Base-by-base conservation (phyloP, 192 early-diverging fungal genomes). In the Gigaspora rosea region DNA sequence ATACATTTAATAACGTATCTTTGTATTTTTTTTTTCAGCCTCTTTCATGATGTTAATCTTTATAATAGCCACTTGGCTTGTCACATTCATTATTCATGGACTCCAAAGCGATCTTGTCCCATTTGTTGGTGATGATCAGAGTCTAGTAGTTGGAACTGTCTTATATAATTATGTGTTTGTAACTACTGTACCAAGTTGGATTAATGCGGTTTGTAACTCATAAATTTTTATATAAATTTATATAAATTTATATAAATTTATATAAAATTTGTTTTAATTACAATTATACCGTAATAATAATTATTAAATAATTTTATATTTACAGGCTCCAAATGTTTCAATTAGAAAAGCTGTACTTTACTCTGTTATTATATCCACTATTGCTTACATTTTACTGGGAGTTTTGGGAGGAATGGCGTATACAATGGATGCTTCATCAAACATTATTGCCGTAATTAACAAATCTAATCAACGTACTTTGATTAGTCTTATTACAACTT, bases 101-200 rank as follows among this genome's bases (percentile, higher is more conserved):
- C 61, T 91, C 5, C 72, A 86, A 9, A 8, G 74, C 12, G 48
- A 80, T 2, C 69, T 81, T 7, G 83, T 92, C 76, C 90, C 91
- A 16, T 70, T 84, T 11, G 27, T 90, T 8, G 91, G 90, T 9
- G 20, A 36, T 10, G 81, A 90, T 74, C 52, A 85, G 10, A 83
- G 84, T 8, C 80, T 77, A 41, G 86, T 89, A 1, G 80, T 94
- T 49, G 91, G 91, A 6, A 86, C 84, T 22, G 88, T 93, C 27
- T 83, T 94, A 49, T 93, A 92, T 62, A 94, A 92, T 74, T 94
- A 86, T 65, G 87, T 89, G 11, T 85, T 91, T 64, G 89, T 91
- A 22, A 91, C 89, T 36, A 91, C 91, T 5, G 78, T 92, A 18
- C 91, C 91, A 0, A 88, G 87, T 27, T 90, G 87, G 86, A 82